Evolutionary conservation across 148 eudicot genomes (phyloP), one percentile per base, ranked within the genome.

Genomic region (Chenopodium berlandieri): DNA sequence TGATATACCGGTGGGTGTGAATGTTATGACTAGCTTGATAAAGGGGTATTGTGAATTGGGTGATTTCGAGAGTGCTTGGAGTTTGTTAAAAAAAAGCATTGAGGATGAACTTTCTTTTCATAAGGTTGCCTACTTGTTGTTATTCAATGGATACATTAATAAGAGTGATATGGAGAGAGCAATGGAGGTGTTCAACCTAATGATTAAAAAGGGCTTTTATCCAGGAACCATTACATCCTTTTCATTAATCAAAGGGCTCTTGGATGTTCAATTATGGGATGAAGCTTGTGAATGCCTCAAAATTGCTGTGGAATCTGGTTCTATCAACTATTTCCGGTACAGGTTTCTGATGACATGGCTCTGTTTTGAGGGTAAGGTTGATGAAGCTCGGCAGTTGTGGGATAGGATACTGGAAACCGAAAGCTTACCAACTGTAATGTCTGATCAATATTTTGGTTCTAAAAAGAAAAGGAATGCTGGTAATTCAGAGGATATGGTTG

Each of bases 361-460:
- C n/a, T 87, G 89, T 85, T 79, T 85, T 32, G 82, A 78, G 64
- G 89, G 86, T 44, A 90, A 85, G 85, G 77, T 91, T 72, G 74
- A 81, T 10, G 90, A 92, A 86, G 94, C 93, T 71, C 78, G 78
- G 62, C 75, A 46, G 64, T 46, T 90, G 73, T 90, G 88, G 92
- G 79, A 87, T 79, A 86, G 84, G 81, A 92, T 94, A 94, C 81
- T 88, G 64, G 89, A 83, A 82, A 91, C 92, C n/a, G 89, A 89
- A 54, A 85, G 86, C 32, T 58, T 10, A 58, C 91, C 93, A 13
- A 82, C 77, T 66, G 40, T 84, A n/a, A 83, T 79, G 82, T 89
- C 89, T 16, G 86, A 90, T 72, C 89, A 91, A 64, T 80, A 80
- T 69, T 79, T 84, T 20, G 90, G 89, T 37, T 82, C 90, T 75